Evolutionary conservation across 2,329 filamentous ascomycete species (phyloP), one percentile per base, ranked within the genome.

Genomic region (Coniochaeta pulveracea): DNA sequence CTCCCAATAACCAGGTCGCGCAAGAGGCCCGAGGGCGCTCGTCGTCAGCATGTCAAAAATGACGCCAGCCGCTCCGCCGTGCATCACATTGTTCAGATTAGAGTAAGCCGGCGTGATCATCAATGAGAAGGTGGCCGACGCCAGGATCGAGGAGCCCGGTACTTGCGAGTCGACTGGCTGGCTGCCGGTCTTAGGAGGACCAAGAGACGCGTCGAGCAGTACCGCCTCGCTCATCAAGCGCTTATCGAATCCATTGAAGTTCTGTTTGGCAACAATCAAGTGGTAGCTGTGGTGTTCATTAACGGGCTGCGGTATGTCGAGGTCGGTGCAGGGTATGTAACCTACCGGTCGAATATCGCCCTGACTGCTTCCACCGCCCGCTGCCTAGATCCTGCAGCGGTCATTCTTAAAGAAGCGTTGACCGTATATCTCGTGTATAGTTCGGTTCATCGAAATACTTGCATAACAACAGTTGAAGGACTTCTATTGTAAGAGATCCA

Each of bases 41-140:
- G 63, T 68, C 4, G 64, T 70, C 35, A 61, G 58, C 50, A 73
- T 65, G 43, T 76, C 72, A 38, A 70, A 69, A 26, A 72, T 64
- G 5, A 68, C 51, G 1, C 64, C 61, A 3, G 66, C 65, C 3
- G 65, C 66, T 6, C 67, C 68, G 14, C 69, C 69, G 43, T 73
- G 69, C 40, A 73, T 55, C 19, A 61, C 64, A 2, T 57, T 57
- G 19, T 56, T 53, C 27, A 56, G 45, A 46, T 72, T 72, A 39
- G 59, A 57, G 34, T 69, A 60, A 29, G 50, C 47, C 9, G 46
- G 43, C 8, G 60, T 54, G 11, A 69, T 60, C 4, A 43, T 50
- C 38, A 72, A 55, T 15, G 53, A 55, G 44, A 61, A 69, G 4
- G 57, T 54, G 3, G 52, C 54, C 1, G 51, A 55, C 8, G 57